Evolutionary conservation across 768 basidiomycete genomes (phyloP).

Genomic region (Boletus rufocinnamomeus): DNA sequence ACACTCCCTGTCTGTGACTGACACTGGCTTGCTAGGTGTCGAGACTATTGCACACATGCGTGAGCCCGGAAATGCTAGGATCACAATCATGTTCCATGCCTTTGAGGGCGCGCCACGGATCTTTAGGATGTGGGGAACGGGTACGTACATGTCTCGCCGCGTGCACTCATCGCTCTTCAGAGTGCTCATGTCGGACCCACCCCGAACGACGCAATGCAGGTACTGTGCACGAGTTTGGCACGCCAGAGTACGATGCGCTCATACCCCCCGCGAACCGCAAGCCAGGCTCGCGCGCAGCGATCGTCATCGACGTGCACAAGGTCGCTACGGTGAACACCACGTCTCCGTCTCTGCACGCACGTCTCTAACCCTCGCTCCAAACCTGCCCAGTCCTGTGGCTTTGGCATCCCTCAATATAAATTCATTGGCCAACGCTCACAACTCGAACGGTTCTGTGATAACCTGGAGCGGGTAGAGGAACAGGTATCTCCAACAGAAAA

Average conservation of each 20-base stretch:
- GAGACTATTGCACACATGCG: slow-evolving; percentile 63
- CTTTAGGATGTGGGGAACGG: slow-evolving; percentile 59
- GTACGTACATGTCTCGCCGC: slow-evolving; percentile 31
- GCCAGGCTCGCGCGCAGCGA: slow-evolving; percentile 60
- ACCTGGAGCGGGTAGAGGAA: slow-evolving; percentile 47
- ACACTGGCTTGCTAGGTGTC: slow-evolving; percentile 38
- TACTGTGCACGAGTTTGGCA: slow-evolving; percentile 61
- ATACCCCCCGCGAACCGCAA: slow-evolving; percentile 48
- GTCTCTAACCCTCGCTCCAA: neutral
- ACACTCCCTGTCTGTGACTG: neutral
- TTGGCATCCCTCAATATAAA: slow-evolving; percentile 59
- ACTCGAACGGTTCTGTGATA: slow-evolving; percentile 47
- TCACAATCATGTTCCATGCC: slow-evolving; percentile 62
- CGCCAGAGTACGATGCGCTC: slow-evolving; percentile 56
- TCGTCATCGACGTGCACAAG: slow-evolving; percentile 61
- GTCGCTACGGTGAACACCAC: slow-evolving; percentile 46
- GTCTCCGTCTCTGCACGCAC: neutral
- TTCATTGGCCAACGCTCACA: slow-evolving; percentile 57
- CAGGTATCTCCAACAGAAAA: slow-evolving; percentile 18
- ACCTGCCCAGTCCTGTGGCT: slow-evolving; percentile 64
- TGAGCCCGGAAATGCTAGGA: slow-evolving; percentile 56
- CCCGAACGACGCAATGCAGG: slow-evolving; percentile 37
- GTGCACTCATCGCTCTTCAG: neutral
- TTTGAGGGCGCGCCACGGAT: slow-evolving; percentile 63
- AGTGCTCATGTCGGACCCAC: neutral